These are phyloP conservation scores for Taphrina sp. DNA, from an alignment of 1,139 yeast species.

Conservation along the genomic window DNA sequence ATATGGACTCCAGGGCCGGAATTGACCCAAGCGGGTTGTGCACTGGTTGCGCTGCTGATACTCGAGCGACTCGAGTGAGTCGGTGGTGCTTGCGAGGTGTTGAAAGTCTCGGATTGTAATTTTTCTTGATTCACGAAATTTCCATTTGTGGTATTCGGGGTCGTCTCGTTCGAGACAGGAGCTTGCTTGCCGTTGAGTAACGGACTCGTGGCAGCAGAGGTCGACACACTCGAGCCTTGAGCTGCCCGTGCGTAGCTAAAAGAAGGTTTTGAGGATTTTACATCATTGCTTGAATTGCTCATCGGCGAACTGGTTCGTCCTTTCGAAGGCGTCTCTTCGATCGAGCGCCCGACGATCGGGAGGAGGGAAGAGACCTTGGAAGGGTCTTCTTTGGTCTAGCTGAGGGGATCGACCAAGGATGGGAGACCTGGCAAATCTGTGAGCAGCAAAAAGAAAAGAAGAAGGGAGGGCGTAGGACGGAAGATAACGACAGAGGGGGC, in stretches of 20 bases:
- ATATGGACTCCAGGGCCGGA: slow-evolving; percentile 21
- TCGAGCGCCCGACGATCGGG: slow-evolving; percentile 8
- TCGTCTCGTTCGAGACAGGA: slow-evolving; percentile 1
- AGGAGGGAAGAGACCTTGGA: not conserved
- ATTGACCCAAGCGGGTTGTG: slow-evolving; percentile 10
- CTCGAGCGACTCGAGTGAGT: slow-evolving; percentile 11
- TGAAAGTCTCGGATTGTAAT: not conserved
- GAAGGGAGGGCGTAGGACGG: too few species aligned
- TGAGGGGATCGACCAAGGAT: slow-evolving; percentile 9
- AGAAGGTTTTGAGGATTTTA: slow-evolving; percentile 16
- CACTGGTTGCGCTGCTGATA: slow-evolving; percentile 3
- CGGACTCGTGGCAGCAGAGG: slow-evolving; percentile 18
- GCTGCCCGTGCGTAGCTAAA: slow-evolving; percentile 31
- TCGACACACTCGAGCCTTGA: slow-evolving; percentile 15
- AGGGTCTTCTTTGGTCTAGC: slow-evolving; percentile 22
- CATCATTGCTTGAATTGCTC: slow-evolving; percentile 25
- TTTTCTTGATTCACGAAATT: not conserved
- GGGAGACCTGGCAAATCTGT: too few species aligned
- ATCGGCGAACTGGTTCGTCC: slow-evolving; percentile 22
- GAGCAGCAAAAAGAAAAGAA: too few species aligned
- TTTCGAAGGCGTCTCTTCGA: slow-evolving; percentile 11
- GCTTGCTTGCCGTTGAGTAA: slow-evolving; percentile 15
- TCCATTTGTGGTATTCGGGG: not conserved
- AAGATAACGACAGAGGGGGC: too few species aligned
- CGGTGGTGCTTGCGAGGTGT: not conserved